These are phyloP conservation scores for Phytophthora fragariae DNA, from an alignment of 352 stramenopile species.

Conservation along the genomic window DNA sequence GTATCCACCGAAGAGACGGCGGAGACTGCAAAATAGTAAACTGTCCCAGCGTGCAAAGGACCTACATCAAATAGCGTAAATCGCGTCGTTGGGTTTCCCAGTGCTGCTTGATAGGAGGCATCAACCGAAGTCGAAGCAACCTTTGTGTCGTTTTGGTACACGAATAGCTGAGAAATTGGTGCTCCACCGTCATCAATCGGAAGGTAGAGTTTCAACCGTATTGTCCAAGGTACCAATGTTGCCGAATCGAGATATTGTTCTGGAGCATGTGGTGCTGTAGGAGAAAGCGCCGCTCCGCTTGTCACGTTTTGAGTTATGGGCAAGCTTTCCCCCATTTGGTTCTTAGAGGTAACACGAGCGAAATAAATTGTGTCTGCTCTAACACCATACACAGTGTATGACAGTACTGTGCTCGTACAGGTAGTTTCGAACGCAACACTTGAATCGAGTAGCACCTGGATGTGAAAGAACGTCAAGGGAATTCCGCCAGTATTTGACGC, in stretches of 20 bases:
- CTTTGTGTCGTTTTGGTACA: slow-evolving; percentile 57
- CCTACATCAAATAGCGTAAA: slow-evolving; percentile 33
- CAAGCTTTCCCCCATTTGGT: slow-evolving; percentile 35
- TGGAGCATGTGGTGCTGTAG: slow-evolving; percentile 37
- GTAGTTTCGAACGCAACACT: slow-evolving; percentile 7
- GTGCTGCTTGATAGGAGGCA: slow-evolving; percentile 16
- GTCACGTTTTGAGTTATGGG: slow-evolving; percentile 9
- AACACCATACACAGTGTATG: slow-evolving; percentile 34
- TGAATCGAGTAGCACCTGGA: slow-evolving; percentile 21
- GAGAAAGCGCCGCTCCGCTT: slow-evolving; percentile 39
- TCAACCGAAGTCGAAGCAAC: slow-evolving; percentile 23
- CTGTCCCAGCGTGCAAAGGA: slow-evolving; percentile 35
- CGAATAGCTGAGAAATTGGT: slow-evolving; percentile 34
- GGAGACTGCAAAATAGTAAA: slow-evolving; percentile 45
- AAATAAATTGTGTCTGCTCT: slow-evolving; percentile 40
- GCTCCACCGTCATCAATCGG: slow-evolving; percentile 53
- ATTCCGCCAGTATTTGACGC: slow-evolving; percentile 52
- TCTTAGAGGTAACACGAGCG: slow-evolving; percentile 37
- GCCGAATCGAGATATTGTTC: slow-evolving; percentile 22
- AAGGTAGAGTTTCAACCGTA: slow-evolving; percentile 43
- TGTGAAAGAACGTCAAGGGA: slow-evolving; percentile 31
- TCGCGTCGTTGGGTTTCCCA: slow-evolving; percentile 14
- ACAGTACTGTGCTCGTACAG: slow-evolving; percentile 6
- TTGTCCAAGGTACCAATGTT: slow-evolving; percentile 35
- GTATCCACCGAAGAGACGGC: slow-evolving; percentile 37